Conservation (phyloP, 176 grass and related monocot genomes). For the Oryza longistaminata region DNA sequence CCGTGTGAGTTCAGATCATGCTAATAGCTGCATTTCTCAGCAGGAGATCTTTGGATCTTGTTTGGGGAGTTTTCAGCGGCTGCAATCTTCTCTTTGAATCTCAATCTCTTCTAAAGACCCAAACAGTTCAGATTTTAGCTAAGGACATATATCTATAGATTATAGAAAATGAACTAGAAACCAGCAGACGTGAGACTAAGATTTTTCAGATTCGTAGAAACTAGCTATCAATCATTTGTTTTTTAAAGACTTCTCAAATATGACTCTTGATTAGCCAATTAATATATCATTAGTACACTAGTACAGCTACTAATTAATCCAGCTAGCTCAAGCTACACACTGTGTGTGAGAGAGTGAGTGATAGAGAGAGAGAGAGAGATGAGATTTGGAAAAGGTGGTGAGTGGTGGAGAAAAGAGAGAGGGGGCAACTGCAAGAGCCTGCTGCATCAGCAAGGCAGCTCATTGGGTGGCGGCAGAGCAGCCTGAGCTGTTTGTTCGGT, state of each 20-base stretch:
- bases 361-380: background rate
- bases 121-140: too few relatives aligned
- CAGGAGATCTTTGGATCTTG: background rate
- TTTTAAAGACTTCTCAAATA: too few relatives aligned
- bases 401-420: background rate
- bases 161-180: too few relatives aligned
- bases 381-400: background rate
- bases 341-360: background rate
- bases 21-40: background rate
- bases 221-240: too few relatives aligned
- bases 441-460: background rate
- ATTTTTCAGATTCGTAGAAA: too few relatives aligned
- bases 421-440: background rate
- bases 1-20: too few relatives aligned
- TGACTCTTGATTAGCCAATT: background rate
- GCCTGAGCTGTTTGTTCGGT: constrained; percentile 59
- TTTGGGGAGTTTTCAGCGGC: too few relatives aligned
- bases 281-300: background rate
- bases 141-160: too few relatives aligned
- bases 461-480: constrained; percentile 35
- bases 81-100: too few relatives aligned
- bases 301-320: background rate
- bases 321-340: background rate
- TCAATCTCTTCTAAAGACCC: too few relatives aligned
- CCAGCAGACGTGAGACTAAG: too few relatives aligned